These are phyloP conservation scores for Hemisphaericaspora xylanilytica DNA, from an alignment of 1,139 yeast genomes.

Conservation along the genomic window DNA sequence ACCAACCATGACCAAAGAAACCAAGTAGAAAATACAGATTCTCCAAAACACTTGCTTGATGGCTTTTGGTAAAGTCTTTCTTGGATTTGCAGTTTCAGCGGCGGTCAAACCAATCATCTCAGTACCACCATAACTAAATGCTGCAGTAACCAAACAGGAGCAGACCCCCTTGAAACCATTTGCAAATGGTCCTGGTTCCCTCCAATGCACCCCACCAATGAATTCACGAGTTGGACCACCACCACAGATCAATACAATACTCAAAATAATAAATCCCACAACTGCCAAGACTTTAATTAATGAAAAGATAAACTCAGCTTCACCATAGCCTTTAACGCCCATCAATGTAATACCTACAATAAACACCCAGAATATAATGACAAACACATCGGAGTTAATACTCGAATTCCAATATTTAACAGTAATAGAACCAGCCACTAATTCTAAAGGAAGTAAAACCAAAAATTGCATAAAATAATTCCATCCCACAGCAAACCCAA, in stretches of 20 bases:
- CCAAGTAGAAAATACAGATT: slow-evolving; percentile 40
- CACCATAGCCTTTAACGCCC: slow-evolving; percentile 46
- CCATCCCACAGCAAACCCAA: slow-evolving; percentile 47
- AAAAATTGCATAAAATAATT: slow-evolving; percentile 43
- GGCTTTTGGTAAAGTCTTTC: slow-evolving; percentile 39
- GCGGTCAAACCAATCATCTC: slow-evolving; percentile 43
- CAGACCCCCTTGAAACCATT: slow-evolving; percentile 45
- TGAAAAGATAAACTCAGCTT: slow-evolving; percentile 42
- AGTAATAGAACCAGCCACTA: slow-evolving; percentile 42
- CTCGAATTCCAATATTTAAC: slow-evolving; percentile 39
- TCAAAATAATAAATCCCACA: slow-evolving; percentile 39
- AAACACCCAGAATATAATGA: slow-evolving; percentile 35
- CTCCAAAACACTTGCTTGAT: slow-evolving; percentile 48
- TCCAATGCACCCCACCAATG: slow-evolving; percentile 41
- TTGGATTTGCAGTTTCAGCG: slow-evolving; percentile 41
- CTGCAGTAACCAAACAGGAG: slow-evolving; percentile 42
- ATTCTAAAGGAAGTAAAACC: slow-evolving; percentile 32
- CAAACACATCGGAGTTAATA: slow-evolving; percentile 41
- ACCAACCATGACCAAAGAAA: slow-evolving; percentile 38
- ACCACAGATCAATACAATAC: slow-evolving; percentile 42
- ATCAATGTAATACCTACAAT: slow-evolving; percentile 37
- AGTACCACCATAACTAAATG: slow-evolving; percentile 43
- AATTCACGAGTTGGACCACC: slow-evolving; percentile 39
- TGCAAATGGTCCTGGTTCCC: slow-evolving; percentile 41
- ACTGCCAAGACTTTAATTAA: slow-evolving; percentile 39